These are phyloP conservation scores for Candida buenavistaensis DNA, from an alignment of 1,139 yeast genomes.

Conservation along the genomic window DNA sequence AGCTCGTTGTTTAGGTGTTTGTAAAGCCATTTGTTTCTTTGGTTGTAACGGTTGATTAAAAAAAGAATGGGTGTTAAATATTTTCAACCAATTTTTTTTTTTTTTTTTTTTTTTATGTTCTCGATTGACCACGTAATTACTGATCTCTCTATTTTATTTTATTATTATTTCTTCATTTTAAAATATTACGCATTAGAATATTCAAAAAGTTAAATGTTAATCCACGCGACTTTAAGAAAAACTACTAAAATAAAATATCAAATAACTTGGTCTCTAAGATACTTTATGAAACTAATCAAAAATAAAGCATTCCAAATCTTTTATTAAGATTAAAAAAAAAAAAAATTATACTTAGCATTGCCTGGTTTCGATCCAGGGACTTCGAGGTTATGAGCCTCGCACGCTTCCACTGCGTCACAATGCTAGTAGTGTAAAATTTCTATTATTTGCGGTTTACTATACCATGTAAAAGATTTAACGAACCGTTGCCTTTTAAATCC, in stretches of 20 bases:
- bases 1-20: conserved; percentile 81
- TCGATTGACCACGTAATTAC: neutral
- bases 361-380: conserved; percentile 98
- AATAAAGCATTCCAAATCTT: too few relatives aligned
- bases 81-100: too few relatives aligned
- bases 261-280: neutral
- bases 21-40: conserved; percentile 40
- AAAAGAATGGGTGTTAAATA: too few relatives aligned
- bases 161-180: neutral
- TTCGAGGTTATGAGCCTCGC: conserved; percentile 99
- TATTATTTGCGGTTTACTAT: neutral
- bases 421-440: conserved; percentile 33
- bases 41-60: too few relatives aligned
- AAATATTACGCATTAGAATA: neutral
- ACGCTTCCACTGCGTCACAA: conserved; percentile 98
- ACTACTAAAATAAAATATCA: too few relatives aligned
- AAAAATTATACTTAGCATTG: conserved; percentile 60
- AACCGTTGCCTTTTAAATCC: too few relatives aligned
- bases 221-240: too few relatives aligned
- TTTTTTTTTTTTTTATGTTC: neutral
- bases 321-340: too few relatives aligned
- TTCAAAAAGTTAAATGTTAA: too few relatives aligned
- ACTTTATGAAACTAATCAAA: too few relatives aligned
- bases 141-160: neutral
- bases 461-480: too few relatives aligned